phyloP scores from a whole-genome alignment of 352 stramenopile genomes.

The Halophytophthora batemanensis region DNA sequence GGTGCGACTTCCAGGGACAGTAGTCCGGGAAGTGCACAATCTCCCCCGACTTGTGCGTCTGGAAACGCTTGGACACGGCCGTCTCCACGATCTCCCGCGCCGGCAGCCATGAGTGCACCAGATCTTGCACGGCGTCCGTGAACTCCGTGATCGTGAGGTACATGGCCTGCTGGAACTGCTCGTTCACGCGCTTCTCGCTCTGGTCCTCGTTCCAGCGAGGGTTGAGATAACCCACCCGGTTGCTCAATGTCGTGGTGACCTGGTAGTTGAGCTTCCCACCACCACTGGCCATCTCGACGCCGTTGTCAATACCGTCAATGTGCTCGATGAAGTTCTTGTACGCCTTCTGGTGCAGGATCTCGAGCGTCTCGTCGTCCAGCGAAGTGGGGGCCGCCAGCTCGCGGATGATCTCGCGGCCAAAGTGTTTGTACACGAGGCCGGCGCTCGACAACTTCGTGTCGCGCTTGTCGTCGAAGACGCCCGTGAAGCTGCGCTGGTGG shows the following conservation, averaged over 20 bases:
- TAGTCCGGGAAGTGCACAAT: slow-evolving; percentile 92
- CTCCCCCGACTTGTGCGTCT: slow-evolving; percentile 90
- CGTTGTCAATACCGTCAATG: slow-evolving; percentile 99
- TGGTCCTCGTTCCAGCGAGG: slow-evolving; percentile 95
- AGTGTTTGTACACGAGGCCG: slow-evolving; percentile 98
- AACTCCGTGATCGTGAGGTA: slow-evolving; percentile 95
- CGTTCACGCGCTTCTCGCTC: slow-evolving; percentile 73
- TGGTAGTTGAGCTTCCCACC: slow-evolving; percentile 64
- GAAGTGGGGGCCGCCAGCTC: slow-evolving; percentile 40
- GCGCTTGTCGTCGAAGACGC: slow-evolving; percentile 68
- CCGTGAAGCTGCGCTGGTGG: slow-evolving; percentile 94
- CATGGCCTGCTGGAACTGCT: slow-evolving; percentile 94
- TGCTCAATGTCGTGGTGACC: slow-evolving; percentile 75
- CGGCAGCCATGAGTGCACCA: slow-evolving; percentile 94
- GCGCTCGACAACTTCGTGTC: slow-evolving; percentile 94
- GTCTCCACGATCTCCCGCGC: slow-evolving; percentile 92
- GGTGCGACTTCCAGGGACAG: slow-evolving; percentile 95
- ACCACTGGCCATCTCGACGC: slow-evolving; percentile 82
- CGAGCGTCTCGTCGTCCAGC: slow-evolving; percentile 69
- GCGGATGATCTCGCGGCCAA: slow-evolving; percentile 95
- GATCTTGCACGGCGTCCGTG: slow-evolving; percentile 82
- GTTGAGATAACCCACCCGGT: slow-evolving; percentile 93
- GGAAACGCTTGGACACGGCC: slow-evolving; percentile 82
- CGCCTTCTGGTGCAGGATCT: slow-evolving; percentile 89
- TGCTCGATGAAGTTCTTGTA: slow-evolving; percentile 98